These are phyloP conservation scores for Arachis monticola DNA, from an alignment of 331 rosid species.

Conservation along the genomic window DNA sequence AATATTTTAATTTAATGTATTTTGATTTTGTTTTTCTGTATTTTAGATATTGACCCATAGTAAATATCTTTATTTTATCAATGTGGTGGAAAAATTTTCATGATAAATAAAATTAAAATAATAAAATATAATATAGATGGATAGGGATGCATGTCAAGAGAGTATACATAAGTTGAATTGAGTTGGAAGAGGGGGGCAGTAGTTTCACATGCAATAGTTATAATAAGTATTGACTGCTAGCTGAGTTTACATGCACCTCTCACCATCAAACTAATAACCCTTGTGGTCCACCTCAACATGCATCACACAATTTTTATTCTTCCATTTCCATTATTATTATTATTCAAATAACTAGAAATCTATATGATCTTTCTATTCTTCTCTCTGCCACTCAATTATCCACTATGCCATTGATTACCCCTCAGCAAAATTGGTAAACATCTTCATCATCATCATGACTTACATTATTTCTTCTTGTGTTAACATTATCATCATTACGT, in stretches of 20 bases:
- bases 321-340: background rate
- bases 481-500: conserved; percentile 34
- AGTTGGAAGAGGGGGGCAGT: conserved; percentile 24
- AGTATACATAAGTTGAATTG: background rate
- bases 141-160: conserved; percentile 4
- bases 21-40: too few species aligned
- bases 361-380: conserved; percentile 20
- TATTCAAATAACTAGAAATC: conserved; percentile 27
- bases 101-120: background rate
- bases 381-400: conserved; percentile 52
- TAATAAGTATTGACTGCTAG: conserved; percentile 9
- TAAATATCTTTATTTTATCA: too few species aligned
- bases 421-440: conserved; percentile 37
- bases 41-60: too few species aligned
- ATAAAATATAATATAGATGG: background rate
- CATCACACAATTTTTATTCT: background rate
- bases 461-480: conserved; percentile 24
- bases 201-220: conserved; percentile 32
- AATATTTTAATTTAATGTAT: too few species aligned
- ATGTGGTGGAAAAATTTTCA: too few species aligned
- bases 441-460: conserved; percentile 37
- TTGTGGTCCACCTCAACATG: conserved; percentile 46
- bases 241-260: conserved; percentile 24
- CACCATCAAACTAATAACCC: conserved; percentile 18
- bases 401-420: conserved; percentile 43